Evolutionary conservation across 331 rosid species (phyloP), one percentile per base, ranked within the genome.

Genomic region (Quercus lobata): DNA sequence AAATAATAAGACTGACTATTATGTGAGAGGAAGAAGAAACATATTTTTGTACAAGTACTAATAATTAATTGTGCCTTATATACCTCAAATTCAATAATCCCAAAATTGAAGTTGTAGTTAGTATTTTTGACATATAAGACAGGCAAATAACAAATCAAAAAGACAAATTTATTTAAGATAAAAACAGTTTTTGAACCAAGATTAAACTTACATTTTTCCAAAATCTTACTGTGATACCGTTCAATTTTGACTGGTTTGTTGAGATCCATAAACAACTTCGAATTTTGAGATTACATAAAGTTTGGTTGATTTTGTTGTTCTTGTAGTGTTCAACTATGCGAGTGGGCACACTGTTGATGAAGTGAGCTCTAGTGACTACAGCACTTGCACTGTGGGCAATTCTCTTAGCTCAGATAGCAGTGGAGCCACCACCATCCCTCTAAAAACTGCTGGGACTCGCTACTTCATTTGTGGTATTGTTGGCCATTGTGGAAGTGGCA

Each of bases 311-410:
- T 58, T 30, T 29, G 27, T 69, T 21, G 2, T 24, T 72, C 77
- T 74, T 69, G 30, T 72, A 96, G 97, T 73, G 84, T 96, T 93
- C 89, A 93, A 86, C 76, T 95, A 90, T 83, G 94, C 85, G 71
- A 69, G 82, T n/a, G 94, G 97, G 46, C 99, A 96, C 90, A 84
- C 96, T 0, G 98, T 90, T 83, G 97, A 92, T 35, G 99, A 96
- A 80, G 98, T 96, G 44, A 84, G 82, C 27, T 84, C 78, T 17
- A 82, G 93, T 25, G 98, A 92, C 84, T 94, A 92, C 85, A 92
- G 82, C 69, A 61, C 90, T 0, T 94, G 98, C 86, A 88, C 83
- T 0, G 10, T 82, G 7, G 94, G 91, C 3, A 93, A 93, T 25
- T 86, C 99, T 12, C 66, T 95, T 4, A 82, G 78, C 6, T 80